Conservation (phyloP, 495 filamentous ascomycete genomes). For the Tuber brumale region DNA sequence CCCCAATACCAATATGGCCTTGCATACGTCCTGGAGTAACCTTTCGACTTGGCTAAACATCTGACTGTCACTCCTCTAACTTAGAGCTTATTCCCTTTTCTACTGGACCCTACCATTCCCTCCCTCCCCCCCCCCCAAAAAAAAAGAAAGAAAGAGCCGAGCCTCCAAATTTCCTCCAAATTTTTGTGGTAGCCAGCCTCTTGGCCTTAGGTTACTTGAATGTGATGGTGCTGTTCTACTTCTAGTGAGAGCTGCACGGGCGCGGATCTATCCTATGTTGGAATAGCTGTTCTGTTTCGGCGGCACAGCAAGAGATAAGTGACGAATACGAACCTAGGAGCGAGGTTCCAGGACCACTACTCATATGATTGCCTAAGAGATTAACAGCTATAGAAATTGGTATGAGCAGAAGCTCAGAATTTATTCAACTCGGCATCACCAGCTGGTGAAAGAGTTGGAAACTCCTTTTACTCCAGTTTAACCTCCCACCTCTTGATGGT, state of each 20-base stretch:
- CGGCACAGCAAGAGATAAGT: neutral
- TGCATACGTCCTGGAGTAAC: neutral
- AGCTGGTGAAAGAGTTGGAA: neutral
- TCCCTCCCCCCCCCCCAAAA: neutral
- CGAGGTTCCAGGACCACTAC: neutral
- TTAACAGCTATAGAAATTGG: neutral
- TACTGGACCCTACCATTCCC: neutral
- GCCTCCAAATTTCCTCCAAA: neutral
- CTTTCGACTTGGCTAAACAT: neutral
- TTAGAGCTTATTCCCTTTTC: neutral
- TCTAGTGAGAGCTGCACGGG: neutral
- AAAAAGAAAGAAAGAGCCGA: neutral
- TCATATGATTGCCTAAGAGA: neutral
- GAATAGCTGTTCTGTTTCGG: neutral
- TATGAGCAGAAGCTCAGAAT: neutral
- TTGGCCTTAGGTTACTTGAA: neutral
- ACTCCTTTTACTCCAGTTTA: constrained; percentile 38
- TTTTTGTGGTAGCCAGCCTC: neutral
- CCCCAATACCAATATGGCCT: neutral
- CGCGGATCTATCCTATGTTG: neutral
- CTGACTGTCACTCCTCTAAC: neutral
- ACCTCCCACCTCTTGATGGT: constrained; percentile 86
- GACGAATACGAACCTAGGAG: neutral
- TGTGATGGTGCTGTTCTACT: neutral
- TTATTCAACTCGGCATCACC: neutral